Conservation (phyloP, 2,329 filamentous ascomycete genomes). For the Diaporthe nobilis region DNA sequence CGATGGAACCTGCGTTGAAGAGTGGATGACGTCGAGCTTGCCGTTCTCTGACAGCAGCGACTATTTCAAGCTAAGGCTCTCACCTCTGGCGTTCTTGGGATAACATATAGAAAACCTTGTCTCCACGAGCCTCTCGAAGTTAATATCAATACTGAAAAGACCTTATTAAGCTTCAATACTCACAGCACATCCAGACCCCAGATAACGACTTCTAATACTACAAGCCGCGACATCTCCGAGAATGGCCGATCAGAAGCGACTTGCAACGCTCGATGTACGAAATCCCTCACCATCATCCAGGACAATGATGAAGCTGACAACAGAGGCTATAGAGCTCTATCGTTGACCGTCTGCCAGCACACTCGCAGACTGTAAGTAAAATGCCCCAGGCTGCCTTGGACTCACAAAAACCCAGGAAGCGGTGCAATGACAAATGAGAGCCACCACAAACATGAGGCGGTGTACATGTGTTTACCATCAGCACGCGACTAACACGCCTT, state of each 20-base stretch:
- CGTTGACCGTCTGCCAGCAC: constrained; percentile 76
- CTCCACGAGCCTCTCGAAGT: neutral
- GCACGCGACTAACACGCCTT: neutral
- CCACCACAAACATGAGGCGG: neutral
- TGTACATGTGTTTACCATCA: neutral
- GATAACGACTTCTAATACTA: neutral
- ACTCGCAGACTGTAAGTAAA: constrained; percentile 67
- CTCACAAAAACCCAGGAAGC: neutral
- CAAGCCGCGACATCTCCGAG: constrained; percentile 39
- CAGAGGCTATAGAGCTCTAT: constrained; percentile 61
- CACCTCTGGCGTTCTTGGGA: neutral
- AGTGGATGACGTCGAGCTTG: constrained; percentile 31
- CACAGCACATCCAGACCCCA: neutral
- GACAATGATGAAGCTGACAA: neutral
- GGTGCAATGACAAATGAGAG: too few relatives aligned
- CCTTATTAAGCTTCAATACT: neutral
- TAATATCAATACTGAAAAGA: neutral
- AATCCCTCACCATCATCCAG: neutral
- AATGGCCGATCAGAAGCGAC: constrained; percentile 40
- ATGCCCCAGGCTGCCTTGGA: neutral
- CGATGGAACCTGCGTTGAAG: constrained; percentile 14
- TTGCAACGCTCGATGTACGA: constrained; percentile 56
- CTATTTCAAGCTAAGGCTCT: constrained; percentile 12
- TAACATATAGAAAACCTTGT: neutral
- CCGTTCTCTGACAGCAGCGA: neutral